Conservation (phyloP, 257 asterid genomes). For the Lavandula angustifolia region DNA sequence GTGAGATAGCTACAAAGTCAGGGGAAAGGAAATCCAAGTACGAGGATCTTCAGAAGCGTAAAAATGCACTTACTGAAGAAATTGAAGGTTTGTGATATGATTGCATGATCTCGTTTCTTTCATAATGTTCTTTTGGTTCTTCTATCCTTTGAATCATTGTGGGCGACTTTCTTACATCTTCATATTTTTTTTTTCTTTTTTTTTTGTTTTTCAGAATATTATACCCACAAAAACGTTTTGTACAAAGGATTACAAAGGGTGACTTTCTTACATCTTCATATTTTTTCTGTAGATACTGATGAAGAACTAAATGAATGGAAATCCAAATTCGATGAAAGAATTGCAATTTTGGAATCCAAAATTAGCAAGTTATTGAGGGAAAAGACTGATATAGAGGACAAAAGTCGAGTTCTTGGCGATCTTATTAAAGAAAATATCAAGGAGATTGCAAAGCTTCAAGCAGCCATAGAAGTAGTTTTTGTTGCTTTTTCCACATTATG, state of each 20-base stretch:
- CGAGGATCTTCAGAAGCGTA: conserved; percentile 66
- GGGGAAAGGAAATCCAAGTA: conserved; percentile 88
- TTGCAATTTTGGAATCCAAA: conserved; percentile 60
- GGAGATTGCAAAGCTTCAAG: conserved; percentile 73
- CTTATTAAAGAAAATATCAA: conserved; percentile 39
- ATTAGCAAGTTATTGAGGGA: conserved; percentile 67
- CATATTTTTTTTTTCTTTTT: no score
- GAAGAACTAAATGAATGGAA: conserved; percentile 94
- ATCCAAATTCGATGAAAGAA: conserved; percentile 76
- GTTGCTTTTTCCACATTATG: conserved; percentile 28
- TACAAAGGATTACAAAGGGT: no score
- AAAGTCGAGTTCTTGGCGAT: conserved; percentile 44
- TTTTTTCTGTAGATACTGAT: conserved; percentile 67
- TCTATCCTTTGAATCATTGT: conserved; percentile 18
- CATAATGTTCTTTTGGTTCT: conserved; percentile 26
- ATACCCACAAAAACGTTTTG: no score
- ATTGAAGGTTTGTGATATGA: conserved; percentile 59
- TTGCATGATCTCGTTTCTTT: conserved; percentile 20
- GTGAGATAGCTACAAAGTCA: conserved; percentile 64
- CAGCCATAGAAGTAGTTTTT: conserved; percentile 64
- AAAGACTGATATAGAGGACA: conserved; percentile 55
- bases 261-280: no score
- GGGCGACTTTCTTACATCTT: conserved; percentile 17
- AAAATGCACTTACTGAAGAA: conserved; percentile 69
- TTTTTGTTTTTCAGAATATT: no score